A percentile compares a stretch with the other conserved stretches of the same genome.
These are phyloP conservation scores for Aspergillus sp. DNA, from an alignment of 2,329 filamentous ascomycete genomes.

Conservation along the genomic window DNA sequence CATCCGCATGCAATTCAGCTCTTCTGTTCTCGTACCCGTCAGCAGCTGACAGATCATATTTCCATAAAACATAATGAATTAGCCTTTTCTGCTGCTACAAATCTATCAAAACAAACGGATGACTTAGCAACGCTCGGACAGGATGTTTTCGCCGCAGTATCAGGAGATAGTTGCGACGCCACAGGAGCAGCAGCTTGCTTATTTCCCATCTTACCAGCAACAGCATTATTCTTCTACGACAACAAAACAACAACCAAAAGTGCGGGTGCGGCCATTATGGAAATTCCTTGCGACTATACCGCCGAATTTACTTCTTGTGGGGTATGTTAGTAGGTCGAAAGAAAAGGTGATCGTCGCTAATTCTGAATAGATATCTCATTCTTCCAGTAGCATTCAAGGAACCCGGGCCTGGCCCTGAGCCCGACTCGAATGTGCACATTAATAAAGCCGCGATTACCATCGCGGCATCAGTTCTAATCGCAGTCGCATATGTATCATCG, in stretches of 20 bases:
- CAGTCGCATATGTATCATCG: constrained; percentile 19
- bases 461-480: constrained; percentile 22
- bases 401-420: neutral
- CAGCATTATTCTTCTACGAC: neutral
- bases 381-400: constrained; percentile 22
- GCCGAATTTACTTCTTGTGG: constrained; percentile 21
- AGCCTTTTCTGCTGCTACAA: no score
- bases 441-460: constrained; percentile 18
- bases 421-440: constrained; percentile 11
- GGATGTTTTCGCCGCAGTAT: constrained; percentile 5
- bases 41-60: no score
- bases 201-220: neutral
- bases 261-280: constrained; percentile 9
- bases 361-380: constrained; percentile 20
- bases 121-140: no score
- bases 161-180: constrained; percentile 7
- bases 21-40: no score
- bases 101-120: no score
- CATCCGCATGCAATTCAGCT: no score
- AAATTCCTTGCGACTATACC: constrained; percentile 19
- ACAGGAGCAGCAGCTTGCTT: constrained; percentile 5
- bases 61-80: no score
- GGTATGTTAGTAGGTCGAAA: constrained; percentile 15
- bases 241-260: neutral
- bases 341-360: no score